A percentile compares a stretch with the other conserved stretches of the same genome.
phyloP scores from a whole-genome alignment of 441 rosid species.

The Erysimum cheiri region DNA sequence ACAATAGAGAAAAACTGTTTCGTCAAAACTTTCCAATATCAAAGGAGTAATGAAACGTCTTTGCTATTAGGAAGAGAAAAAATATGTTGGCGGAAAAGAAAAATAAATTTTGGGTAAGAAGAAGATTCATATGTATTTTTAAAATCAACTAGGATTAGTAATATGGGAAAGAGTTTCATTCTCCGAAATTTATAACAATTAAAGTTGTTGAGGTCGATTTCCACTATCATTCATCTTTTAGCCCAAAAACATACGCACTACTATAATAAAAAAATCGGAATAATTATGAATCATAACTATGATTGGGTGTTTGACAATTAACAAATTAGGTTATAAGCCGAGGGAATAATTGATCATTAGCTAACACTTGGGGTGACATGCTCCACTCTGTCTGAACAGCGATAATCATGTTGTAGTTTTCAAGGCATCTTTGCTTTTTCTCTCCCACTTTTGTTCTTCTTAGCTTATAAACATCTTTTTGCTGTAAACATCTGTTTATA shows the following conservation, averaged over 20 bases:
- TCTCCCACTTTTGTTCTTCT: background rate
- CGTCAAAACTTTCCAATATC: background rate
- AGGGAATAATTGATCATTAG: conserved; percentile 41
- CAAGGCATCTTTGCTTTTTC: conserved; percentile 21
- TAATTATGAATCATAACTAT: conserved; percentile 12
- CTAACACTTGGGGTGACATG: conserved; percentile 46
- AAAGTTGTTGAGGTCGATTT: conserved; percentile 28
- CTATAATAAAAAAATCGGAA: background rate
- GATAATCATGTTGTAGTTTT: background rate
- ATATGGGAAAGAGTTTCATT: background rate
- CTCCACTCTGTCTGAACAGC: conserved; percentile 41
- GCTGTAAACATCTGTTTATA: background rate
- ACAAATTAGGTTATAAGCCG: background rate
- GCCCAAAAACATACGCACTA: conserved; percentile 30
- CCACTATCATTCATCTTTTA: conserved; percentile 34
- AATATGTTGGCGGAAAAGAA: background rate
- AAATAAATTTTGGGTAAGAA: background rate
- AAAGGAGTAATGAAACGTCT: background rate
- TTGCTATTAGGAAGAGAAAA: background rate
- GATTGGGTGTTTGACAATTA: conserved; percentile 33
- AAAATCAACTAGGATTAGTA: background rate
- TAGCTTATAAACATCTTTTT: background rate
- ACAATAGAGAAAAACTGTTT: background rate
- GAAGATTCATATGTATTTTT: background rate
- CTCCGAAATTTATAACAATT: background rate